A percentile compares a stretch with the other conserved stretches of the same genome.
Conservation (phyloP, 805 yeast genomes). For the Zygotorulaspora florentina region DNA sequence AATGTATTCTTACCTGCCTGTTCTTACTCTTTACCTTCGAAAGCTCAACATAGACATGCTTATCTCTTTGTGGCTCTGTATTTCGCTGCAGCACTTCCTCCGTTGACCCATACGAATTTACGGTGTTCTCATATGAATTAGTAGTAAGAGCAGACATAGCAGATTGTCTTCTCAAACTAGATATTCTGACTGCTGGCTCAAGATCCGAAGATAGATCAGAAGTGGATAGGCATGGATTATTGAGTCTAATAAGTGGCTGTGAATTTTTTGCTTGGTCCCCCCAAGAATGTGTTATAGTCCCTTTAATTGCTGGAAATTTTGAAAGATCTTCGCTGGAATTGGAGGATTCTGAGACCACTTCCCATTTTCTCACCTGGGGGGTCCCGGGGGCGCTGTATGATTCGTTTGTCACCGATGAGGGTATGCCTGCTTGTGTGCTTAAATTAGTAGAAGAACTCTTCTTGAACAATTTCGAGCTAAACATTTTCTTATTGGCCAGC, state of each 20-base stretch:
- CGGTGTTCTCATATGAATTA: slow-evolving; percentile 4
- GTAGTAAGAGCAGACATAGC: slow-evolving; percentile 3
- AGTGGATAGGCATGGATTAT: slow-evolving; percentile 8
- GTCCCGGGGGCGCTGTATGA: slow-evolving; percentile 13
- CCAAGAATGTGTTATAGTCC: slow-evolving; percentile 51
- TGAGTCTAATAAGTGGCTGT: slow-evolving; percentile 23
- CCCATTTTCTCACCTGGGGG: slow-evolving; percentile 10
- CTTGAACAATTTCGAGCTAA: slow-evolving; percentile 29
- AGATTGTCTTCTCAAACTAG: slow-evolving; percentile 8
- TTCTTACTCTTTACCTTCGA: slow-evolving; percentile 21
- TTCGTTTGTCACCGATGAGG: slow-evolving; percentile 3
- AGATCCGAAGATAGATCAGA: slow-evolving; percentile 8
- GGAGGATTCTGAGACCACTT: slow-evolving; percentile 20
- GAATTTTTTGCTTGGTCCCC: slow-evolving; percentile 30
- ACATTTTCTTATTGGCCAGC: slow-evolving; percentile 29
- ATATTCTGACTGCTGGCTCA: slow-evolving; percentile 21
- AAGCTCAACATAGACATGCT: slow-evolving; percentile 13
- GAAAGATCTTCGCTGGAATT: slow-evolving; percentile 8
- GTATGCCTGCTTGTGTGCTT: slow-evolving; percentile 5
- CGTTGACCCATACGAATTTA: neutral
- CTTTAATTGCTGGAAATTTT: slow-evolving; percentile 38
- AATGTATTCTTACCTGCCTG: slow-evolving; percentile 30
- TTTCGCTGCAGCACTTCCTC: slow-evolving; percentile 6
- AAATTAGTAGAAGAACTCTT: slow-evolving; percentile 19
- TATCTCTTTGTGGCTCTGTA: slow-evolving; percentile 5